Evolutionary conservation across 2,329 filamentous ascomycete genomes (phyloP), one percentile per base, ranked within the genome.

Genomic region (Ophiobolus disseminans): DNA sequence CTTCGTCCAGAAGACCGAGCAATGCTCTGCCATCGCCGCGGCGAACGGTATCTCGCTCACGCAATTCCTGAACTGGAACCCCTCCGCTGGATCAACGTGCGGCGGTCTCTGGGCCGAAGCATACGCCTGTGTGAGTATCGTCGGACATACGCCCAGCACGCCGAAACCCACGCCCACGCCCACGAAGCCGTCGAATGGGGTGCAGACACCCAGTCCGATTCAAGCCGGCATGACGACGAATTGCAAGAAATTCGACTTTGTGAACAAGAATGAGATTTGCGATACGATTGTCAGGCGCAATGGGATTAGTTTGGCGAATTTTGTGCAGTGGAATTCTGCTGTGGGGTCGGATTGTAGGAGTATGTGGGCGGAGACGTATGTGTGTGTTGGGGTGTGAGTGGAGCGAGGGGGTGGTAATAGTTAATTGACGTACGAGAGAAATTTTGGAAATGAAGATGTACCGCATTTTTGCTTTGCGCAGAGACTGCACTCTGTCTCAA

Each of bases 291-390:
- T 37, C n/a, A 32, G 17, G 13, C 17, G 28, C 17, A 47, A 51
- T 32, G 36, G 22, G 4, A 50, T 60, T 20, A 45, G 22, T 6
- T 26, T 49, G 22, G 32, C 37, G 4, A 26, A 53, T n/a, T 50
- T 59, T 31, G 19, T 31, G 4, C 49, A 43, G 39, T 60, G 57
- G 57, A 60, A 53, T 40, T 21, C 56, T 13, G 42, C 41, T 2
- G 50, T 48, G 7, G 39, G 39, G 4, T 45, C 40, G 10, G 34
- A 36, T 25, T 58, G 53, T 28, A 25, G 20, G 9, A 13, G 20
- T 7, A 45, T 60, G 36, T 54, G 51, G 51, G 37, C 30, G 1
- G 37, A 50, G 16, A 44, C 22, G 8, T 52, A 57, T 47, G 38
- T 47, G 2, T 57, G 47, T 19, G 35, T 57, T 22, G 38, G 38